Evolutionary conservation across 2,329 filamentous ascomycete genomes (phyloP).

Genomic region (Colletotrichum nymphaeae): DNA sequence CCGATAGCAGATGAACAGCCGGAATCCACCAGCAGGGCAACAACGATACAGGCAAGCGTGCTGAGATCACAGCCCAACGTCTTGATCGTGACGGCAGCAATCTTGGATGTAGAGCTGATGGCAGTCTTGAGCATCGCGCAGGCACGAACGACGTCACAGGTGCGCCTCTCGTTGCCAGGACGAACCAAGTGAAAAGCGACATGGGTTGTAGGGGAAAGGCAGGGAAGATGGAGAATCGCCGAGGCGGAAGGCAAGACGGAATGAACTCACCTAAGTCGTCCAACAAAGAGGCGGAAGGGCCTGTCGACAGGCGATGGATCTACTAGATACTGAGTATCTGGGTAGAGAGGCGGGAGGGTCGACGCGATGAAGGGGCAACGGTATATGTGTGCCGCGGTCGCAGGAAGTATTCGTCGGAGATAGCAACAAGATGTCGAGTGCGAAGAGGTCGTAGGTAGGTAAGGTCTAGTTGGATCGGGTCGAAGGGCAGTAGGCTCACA

Average conservation of each 20-base stretch:
- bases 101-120: background rate
- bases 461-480: conserved; percentile 10
- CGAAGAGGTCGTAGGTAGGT: background rate
- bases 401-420: conserved; percentile 2
- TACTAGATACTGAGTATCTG: background rate
- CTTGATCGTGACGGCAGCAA: background rate
- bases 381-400: conserved; percentile 4
- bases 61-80: background rate
- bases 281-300: background rate
- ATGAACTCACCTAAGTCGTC: conserved; percentile 29
- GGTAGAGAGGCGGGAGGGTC: background rate
- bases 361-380: conserved; percentile 12
- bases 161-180: background rate
- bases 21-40: background rate
- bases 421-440: conserved; percentile 6
- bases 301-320: conserved; percentile 20
- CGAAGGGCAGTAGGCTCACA: background rate
- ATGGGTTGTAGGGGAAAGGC: background rate
- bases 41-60: background rate
- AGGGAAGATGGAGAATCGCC: background rate
- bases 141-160: conserved; percentile 24
- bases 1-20: background rate
- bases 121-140: background rate
- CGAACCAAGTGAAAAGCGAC: conserved; percentile 1
- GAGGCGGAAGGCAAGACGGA: background rate